Percentiles rank a stretch among this genome's conserved stretches.
These are phyloP conservation scores for Camillea tinctor DNA, from an alignment of 2,329 filamentous ascomycete genomes.

Conservation along the genomic window DNA sequence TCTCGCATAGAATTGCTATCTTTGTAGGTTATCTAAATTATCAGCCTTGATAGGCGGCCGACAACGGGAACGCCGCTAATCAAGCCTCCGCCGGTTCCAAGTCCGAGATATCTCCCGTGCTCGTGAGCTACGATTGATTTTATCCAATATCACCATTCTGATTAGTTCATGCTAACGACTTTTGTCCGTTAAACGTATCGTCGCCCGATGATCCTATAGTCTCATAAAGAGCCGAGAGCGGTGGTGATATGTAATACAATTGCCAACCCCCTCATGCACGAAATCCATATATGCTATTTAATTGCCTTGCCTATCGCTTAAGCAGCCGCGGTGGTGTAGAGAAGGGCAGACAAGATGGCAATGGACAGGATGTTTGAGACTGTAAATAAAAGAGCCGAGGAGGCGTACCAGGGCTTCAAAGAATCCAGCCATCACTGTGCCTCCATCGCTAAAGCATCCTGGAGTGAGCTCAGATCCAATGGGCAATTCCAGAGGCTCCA, in stretches of 20 bases:
- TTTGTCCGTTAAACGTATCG: slow-evolving; percentile 1
- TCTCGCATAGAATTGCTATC: neutral
- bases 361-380: slow-evolving; percentile 13
- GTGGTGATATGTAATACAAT: slow-evolving; percentile 6
- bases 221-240: slow-evolving; percentile 22
- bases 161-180: slow-evolving; percentile 7
- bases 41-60: slow-evolving; percentile 12
- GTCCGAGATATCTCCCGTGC: slow-evolving; percentile 23
- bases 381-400: slow-evolving; percentile 10
- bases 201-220: slow-evolving; percentile 2
- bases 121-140: slow-evolving; percentile 2
- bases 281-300: slow-evolving; percentile 10
- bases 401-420: slow-evolving; percentile 14
- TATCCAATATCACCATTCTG: slow-evolving; percentile 9
- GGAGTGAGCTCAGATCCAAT: slow-evolving; percentile 6
- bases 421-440: slow-evolving; percentile 11
- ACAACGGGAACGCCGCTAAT: slow-evolving; percentile 19
- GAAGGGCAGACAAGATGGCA: neutral
- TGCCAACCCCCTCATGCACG: neutral
- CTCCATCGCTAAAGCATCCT: slow-evolving; percentile 15
- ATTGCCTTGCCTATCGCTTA: slow-evolving; percentile 2
- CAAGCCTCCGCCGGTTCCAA: slow-evolving; percentile 7
- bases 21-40: neutral
- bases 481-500: slow-evolving; percentile 8
- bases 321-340: neutral